phyloP scores from a whole-genome alignment of 805 yeast genomes.

The Saccharomycopsis fermentans region DNA sequence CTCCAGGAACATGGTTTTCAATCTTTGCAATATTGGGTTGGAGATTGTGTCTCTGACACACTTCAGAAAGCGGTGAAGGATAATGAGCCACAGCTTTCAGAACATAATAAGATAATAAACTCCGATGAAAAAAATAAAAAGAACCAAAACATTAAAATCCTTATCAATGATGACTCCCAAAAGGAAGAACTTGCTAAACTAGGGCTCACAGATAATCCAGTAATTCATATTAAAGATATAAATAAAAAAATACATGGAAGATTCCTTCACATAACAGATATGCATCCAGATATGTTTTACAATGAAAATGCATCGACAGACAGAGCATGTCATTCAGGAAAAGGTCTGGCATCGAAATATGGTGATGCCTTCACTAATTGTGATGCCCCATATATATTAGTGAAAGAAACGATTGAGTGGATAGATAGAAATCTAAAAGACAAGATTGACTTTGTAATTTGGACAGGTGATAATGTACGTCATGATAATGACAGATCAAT shows the following conservation, averaged over 20 bases:
- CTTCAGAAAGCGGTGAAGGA: background rate
- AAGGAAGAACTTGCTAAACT: background rate
- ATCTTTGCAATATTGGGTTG: background rate
- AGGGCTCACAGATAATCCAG: background rate
- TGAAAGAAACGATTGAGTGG: constrained; percentile 60
- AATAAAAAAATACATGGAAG: constrained; percentile 48
- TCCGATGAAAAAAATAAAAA: background rate
- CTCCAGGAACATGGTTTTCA: background rate
- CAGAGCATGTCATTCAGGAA: constrained; percentile 45
- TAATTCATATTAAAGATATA: background rate
- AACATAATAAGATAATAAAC: background rate
- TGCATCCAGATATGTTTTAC: constrained; percentile 74
- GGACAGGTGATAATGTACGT: constrained; percentile 87
- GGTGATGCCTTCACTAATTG: constrained; percentile 75
- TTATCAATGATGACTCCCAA: background rate
- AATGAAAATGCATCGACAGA: constrained; percentile 39
- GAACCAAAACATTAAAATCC: background rate
- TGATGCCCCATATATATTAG: constrained; percentile 58
- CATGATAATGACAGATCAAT: constrained; percentile 69
- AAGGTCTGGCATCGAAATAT: constrained; percentile 48
- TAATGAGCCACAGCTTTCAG: background rate
- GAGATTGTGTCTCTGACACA: background rate
- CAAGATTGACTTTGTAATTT: constrained; percentile 73
- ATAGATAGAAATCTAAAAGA: constrained; percentile 52
- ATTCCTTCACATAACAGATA: constrained; percentile 76